phyloP scores from a whole-genome alignment of 257 asterid species.

The Solanum verrucosum region DNA sequence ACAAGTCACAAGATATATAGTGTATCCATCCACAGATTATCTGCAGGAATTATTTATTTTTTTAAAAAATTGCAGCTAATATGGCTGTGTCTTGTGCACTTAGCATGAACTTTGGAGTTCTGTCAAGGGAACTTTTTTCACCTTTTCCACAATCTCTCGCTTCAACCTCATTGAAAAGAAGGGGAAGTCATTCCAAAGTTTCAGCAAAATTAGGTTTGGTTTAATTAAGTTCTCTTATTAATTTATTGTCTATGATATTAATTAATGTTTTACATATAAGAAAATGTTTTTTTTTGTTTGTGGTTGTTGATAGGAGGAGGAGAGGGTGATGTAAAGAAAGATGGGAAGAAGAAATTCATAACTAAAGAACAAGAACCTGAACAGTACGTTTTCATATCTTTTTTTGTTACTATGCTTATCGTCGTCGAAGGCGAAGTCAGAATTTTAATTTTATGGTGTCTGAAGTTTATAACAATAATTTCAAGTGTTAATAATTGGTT shows the following conservation, averaged over 20 bases:
- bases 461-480: too few relatives aligned
- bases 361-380: slow-evolving; percentile 90
- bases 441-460: too few relatives aligned
- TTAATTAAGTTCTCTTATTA: neutral
- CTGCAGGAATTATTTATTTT: neutral
- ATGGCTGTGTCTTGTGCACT: slow-evolving; percentile 27
- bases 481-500: neutral
- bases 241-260: neutral
- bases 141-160: slow-evolving; percentile 13
- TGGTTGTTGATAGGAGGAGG: slow-evolving; percentile 44
- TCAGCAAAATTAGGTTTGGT: slow-evolving; percentile 62
- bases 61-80: slow-evolving; percentile 39
- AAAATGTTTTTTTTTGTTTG: neutral
- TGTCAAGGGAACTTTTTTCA: slow-evolving; percentile 19
- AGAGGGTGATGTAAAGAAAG: slow-evolving; percentile 59
- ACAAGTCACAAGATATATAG: neutral
- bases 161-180: slow-evolving; percentile 16
- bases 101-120: slow-evolving; percentile 17
- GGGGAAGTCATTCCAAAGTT: slow-evolving; percentile 22
- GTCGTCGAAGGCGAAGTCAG: neutral
- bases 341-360: slow-evolving; percentile 74
- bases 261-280: neutral
- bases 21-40: neutral
- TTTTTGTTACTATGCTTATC: neutral
- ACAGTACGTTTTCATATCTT: slow-evolving; percentile 36